Evolutionary conservation across 805 yeast species (phyloP).

Genomic region (Candida pini): DNA sequence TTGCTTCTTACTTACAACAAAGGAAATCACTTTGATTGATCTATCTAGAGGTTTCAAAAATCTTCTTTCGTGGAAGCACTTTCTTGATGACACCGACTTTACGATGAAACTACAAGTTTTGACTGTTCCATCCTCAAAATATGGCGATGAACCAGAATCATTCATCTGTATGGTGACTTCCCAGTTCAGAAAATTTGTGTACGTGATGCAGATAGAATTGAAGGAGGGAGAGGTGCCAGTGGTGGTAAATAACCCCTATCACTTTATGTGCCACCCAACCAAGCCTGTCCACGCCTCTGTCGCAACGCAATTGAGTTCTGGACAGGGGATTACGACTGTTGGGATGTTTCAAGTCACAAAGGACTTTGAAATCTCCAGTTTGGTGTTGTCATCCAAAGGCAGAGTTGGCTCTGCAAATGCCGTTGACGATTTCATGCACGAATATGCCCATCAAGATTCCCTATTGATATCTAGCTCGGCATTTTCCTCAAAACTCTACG

Average conservation of each 20-base stretch:
- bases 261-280: slow-evolving; percentile 17
- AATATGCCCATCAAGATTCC: no score
- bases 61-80: slow-evolving; percentile 70
- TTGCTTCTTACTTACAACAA: slow-evolving; percentile 57
- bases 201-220: slow-evolving; percentile 25
- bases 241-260: slow-evolving; percentile 21
- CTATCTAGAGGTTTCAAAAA: slow-evolving; percentile 33
- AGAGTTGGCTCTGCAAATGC: no score
- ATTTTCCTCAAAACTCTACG: no score
- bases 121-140: slow-evolving; percentile 1
- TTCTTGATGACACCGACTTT: slow-evolving; percentile 47
- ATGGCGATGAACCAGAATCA: slow-evolving; percentile 1
- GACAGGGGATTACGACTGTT: no score
- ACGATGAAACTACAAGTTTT: slow-evolving; percentile 38
- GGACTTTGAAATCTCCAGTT: slow-evolving; percentile 18
- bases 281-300: slow-evolving; percentile 12
- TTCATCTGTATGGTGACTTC: slow-evolving; percentile 28
- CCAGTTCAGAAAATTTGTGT: slow-evolving; percentile 20
- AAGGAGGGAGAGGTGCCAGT: slow-evolving; percentile 4
- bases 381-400: no score
- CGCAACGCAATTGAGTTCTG: no score
- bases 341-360: slow-evolving; percentile 14
- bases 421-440: no score
- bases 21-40: slow-evolving; percentile 54
- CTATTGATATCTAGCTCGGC: no score